Evolutionary conservation across 2,329 filamentous ascomycete genomes (phyloP).

Genomic region (Aspergillus unguis): DNA sequence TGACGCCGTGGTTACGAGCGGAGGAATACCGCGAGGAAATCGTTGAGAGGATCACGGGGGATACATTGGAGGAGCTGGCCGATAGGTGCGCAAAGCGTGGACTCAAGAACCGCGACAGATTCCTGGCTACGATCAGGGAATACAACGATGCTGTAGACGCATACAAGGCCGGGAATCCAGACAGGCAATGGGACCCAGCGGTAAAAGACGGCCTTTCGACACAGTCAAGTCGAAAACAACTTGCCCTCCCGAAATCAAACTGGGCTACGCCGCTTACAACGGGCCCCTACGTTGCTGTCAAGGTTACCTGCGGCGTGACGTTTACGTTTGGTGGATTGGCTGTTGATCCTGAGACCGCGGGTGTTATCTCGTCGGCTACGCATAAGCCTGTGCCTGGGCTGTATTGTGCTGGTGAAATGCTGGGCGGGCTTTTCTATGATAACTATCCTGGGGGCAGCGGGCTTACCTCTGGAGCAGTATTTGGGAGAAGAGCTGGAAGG

Average conservation of each 20-base stretch:
- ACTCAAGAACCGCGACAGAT: slow-evolving; percentile 44
- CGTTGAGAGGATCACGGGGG: slow-evolving; percentile 52
- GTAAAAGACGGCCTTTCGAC: slow-evolving; percentile 62
- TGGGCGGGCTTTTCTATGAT: slow-evolving; percentile 61
- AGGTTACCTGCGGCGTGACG: slow-evolving; percentile 63
- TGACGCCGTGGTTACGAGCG: slow-evolving; percentile 51
- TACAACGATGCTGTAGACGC: slow-evolving; percentile 58
- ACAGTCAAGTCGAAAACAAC: slow-evolving; percentile 44
- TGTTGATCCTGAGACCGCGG: slow-evolving; percentile 53
- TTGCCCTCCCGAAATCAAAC: slow-evolving; percentile 59
- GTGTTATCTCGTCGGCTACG: slow-evolving; percentile 32
- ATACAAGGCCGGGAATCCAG: slow-evolving; percentile 46
- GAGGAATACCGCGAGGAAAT: slow-evolving; percentile 63
- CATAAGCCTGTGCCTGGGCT: slow-evolving; percentile 49
- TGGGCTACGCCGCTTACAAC: slow-evolving; percentile 60
- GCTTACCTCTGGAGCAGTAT: slow-evolving; percentile 58
- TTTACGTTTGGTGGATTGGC: slow-evolving; percentile 66
- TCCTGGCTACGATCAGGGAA: slow-evolving; percentile 51
- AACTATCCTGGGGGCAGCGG: slow-evolving; percentile 65
- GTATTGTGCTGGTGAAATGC: slow-evolving; percentile 63
- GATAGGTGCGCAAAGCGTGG: slow-evolving; percentile 47
- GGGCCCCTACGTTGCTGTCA: slow-evolving; percentile 60
- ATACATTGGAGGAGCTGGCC: slow-evolving; percentile 55
- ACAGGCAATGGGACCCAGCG: slow-evolving; percentile 55
- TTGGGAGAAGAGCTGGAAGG: slow-evolving; percentile 46